Evolutionary conservation across 2,329 filamentous ascomycete genomes (phyloP).

Genomic region (Hypoxylon sp.): DNA sequence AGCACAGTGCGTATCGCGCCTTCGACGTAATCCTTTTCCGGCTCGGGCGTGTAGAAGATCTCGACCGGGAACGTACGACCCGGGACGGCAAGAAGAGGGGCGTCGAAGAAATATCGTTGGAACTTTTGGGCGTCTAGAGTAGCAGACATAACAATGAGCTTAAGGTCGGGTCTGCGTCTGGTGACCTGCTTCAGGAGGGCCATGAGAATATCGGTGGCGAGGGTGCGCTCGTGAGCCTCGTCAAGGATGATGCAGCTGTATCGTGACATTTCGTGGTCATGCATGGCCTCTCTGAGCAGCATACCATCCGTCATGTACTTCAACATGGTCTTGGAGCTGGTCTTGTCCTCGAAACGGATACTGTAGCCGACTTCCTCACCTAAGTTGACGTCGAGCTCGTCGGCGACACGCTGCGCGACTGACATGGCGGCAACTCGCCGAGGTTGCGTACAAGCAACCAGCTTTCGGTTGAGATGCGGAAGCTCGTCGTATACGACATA

Average conservation of each 20-base stretch:
- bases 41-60: slow-evolving; percentile 97
- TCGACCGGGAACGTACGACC: slow-evolving; percentile 96
- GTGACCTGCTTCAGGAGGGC: slow-evolving; percentile 93
- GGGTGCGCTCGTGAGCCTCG: slow-evolving; percentile 96
- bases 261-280: slow-evolving; percentile 88
- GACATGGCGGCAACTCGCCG: slow-evolving; percentile 98
- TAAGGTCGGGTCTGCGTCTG: slow-evolving; percentile 82
- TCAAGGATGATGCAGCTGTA: slow-evolving; percentile 99
- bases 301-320: slow-evolving; percentile 99
- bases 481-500: slow-evolving; percentile 98
- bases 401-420: slow-evolving; percentile 95
- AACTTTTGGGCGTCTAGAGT: slow-evolving; percentile 98
- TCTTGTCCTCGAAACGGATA: slow-evolving; percentile 98
- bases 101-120: slow-evolving; percentile 95
- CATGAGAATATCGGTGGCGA: slow-evolving; percentile 97
- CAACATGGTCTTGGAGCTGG: slow-evolving; percentile 84
- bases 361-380: slow-evolving; percentile 98
- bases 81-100: slow-evolving; percentile 90
- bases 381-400: slow-evolving; percentile 92
- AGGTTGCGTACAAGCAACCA: slow-evolving; percentile 96
- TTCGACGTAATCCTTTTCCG: slow-evolving; percentile 96
- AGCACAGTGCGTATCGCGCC: slow-evolving; percentile 92
- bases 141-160: slow-evolving; percentile 99
- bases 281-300: slow-evolving; percentile 94
- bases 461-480: slow-evolving; percentile 83